Conservation (phyloP, 2,329 filamentous ascomycete genomes). For the Epichloe sp. region DNA sequence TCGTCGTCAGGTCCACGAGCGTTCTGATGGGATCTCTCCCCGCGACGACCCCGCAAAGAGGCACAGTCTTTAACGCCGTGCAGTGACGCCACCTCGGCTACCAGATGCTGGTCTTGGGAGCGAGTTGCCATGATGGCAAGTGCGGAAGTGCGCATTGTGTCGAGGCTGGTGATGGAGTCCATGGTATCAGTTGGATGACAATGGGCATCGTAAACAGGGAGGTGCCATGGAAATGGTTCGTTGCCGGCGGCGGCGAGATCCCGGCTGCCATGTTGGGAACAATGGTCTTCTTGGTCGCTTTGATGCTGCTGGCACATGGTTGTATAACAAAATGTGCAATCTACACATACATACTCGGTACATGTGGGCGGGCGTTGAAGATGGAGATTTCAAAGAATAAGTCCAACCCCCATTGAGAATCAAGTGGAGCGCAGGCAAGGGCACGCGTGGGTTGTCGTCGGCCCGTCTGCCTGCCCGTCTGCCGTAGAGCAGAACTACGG, state of each 20-base stretch:
- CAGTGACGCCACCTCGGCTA: slow-evolving; percentile 45
- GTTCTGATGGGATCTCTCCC: background rate
- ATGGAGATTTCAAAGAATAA: background rate
- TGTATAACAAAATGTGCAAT: background rate
- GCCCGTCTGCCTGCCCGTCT: no score
- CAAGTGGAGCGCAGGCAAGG: background rate
- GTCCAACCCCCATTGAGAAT: background rate
- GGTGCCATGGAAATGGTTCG: slow-evolving; percentile 49
- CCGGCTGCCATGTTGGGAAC: background rate
- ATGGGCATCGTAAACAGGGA: slow-evolving; percentile 65
- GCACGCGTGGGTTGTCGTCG: background rate
- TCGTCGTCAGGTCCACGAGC: background rate
- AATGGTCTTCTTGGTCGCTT: background rate
- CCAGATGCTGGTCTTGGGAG: slow-evolving; percentile 61
- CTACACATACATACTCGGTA: no score
- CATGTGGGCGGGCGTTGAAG: no score
- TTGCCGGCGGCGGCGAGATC: background rate
- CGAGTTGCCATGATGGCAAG: slow-evolving; percentile 70
- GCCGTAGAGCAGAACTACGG: no score
- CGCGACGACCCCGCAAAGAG: background rate
- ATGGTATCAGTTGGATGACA: slow-evolving; percentile 76
- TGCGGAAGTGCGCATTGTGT: slow-evolving; percentile 49
- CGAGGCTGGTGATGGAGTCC: slow-evolving; percentile 42
- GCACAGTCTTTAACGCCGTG: slow-evolving; percentile 29
- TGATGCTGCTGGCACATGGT: slow-evolving; percentile 3